Conservation (phyloP, 2,329 filamentous ascomycete genomes). For the Penicillium sp. region DNA sequence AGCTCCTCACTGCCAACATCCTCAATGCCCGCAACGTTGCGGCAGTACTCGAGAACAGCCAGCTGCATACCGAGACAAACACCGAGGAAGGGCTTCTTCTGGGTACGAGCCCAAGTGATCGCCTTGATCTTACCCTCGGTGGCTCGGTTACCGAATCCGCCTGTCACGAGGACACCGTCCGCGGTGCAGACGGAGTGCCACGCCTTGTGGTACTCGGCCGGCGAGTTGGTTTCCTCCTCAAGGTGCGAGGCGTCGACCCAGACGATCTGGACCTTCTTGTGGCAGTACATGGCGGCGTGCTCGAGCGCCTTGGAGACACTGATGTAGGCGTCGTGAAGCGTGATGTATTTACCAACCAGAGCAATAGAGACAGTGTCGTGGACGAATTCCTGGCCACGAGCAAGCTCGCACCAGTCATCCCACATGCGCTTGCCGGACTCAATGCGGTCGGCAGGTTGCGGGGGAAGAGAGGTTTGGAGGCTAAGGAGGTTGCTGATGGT, state of each 20-base stretch:
- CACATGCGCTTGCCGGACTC: constrained; percentile 70
- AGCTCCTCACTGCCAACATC: constrained; percentile 60
- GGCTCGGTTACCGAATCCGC: constrained; percentile 78
- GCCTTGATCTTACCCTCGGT: constrained; percentile 88
- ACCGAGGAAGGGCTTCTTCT: constrained; percentile 79
- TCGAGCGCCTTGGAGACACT: constrained; percentile 71
- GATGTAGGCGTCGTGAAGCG: constrained; percentile 82
- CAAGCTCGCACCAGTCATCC: constrained; percentile 74
- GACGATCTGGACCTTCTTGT: constrained; percentile 51
- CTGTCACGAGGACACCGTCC: constrained; percentile 56
- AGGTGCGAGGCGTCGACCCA: constrained; percentile 86
- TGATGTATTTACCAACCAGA: constrained; percentile 89
- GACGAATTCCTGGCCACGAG: constrained; percentile 65
- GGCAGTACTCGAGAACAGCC: constrained; percentile 84
- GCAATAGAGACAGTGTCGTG: constrained; percentile 75
- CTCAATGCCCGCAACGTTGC: constrained; percentile 68
- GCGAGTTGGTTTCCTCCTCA: constrained; percentile 63
- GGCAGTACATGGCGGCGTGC: constrained; percentile 18
- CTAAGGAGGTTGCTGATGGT: constrained; percentile 66
- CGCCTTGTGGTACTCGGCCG: constrained; percentile 77
- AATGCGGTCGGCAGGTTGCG: constrained; percentile 50
- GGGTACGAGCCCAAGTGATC: constrained; percentile 81
- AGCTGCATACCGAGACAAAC: constrained; percentile 93
- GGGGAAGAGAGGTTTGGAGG: constrained; percentile 50
- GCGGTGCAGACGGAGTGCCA: constrained; percentile 79